Base-by-base conservation (phyloP, 352 stramenopile genomes). In the Pythium utonaiense region DNA sequence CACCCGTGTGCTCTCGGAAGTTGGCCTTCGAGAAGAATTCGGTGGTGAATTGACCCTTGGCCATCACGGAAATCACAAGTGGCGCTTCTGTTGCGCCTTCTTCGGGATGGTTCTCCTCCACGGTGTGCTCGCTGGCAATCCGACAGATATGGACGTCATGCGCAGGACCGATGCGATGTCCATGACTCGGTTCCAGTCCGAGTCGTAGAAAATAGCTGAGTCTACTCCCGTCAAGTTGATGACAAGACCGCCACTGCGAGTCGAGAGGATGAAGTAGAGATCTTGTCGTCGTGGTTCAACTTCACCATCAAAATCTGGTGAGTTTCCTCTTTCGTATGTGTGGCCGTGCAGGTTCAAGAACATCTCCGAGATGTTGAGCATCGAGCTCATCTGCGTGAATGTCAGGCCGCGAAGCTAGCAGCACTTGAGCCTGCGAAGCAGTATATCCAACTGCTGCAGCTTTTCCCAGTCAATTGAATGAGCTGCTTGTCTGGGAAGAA, bases 121-220 rank as follows among this genome's bases (percentile, higher is more conserved):
- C 86, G 0, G 87, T 84, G 50, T 73, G 90, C 60, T 93, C 95
- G 0, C 86, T 94, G n/a, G 95, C 80, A 1, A 96, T 70, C 7
- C 87, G 75, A 51, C 94, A 96, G 0, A 96, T 83, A 33, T 85
- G 83, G 42, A 96, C 87, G 73, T 96, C 85, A 58, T 96, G 95
- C 72, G 93, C 95, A 59, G 93, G 86, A 10, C 92, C 92, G 36
- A 98, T 97, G 57, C 92, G 87, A 75, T 98, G 58, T 98, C 92
- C 83, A 96, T 96, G 34, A 97, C 92, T n/a, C 97, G 97, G 73
- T 99, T 99, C 97, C 97, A 99, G 70, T 99, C 97, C 63, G 87
- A 98, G 67, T 99, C 98, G 64, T 99, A 99, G 70, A 99, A 98
- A 41, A 99, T 97, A 7, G 99, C 96, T 6, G 96, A 99, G 66